Base-by-base conservation (phyloP, 495 filamentous ascomycete genomes). In the Aspergillus carlsbadensis region DNA sequence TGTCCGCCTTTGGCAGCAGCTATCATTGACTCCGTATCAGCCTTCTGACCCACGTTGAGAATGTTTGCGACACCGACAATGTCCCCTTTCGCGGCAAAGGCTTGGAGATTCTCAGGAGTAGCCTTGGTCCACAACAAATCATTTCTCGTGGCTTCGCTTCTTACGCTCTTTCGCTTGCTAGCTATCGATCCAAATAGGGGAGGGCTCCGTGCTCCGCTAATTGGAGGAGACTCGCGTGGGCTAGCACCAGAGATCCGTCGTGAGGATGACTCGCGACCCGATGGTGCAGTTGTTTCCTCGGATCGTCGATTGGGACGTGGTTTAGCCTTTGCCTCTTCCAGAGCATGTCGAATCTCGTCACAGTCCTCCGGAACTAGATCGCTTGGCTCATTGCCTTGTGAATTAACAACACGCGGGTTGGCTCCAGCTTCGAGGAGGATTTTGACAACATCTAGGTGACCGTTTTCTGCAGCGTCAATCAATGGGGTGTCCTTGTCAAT, bases 401-500 rank as follows among this genome's bases (percentile, higher is more conserved):
- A 84, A 67, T 98, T 96, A 14, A 90, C 82, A 54, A 88, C 87
- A 39, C 89, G 86, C 17, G 94, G 95, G 62, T 98, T 92, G 6
- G 92, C 91, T 29, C 92, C 91, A 20, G 89, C 89, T 31, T 87
- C 84, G 8, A 98, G 80, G 24, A 97, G 71, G 10, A 95, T 77
- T 65, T 86, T 89, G 17, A 98, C 91, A 10, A 97, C 91, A n/a
- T 87, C 90, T 5, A 95, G 66, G 65, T 98, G 90, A 1, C 91
- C 88, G 65, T 98, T 98, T 61, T 97, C 93, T 24, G 96, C 89
- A 0, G 94, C 94, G 76, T 98, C 94, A 39, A 98, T 88, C 31
- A 98, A 78, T 17, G 94, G 95, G 0, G 94, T 96, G 59, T 98
- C 94, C 65, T 87, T 88, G 62, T 96, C 90, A 47, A 82, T 80